Percentiles rank a stretch among this genome's conserved stretches.
These are phyloP conservation scores for Ogataea pignaliae DNA, from an alignment of 805 yeast genomes.

Conservation along the genomic window DNA sequence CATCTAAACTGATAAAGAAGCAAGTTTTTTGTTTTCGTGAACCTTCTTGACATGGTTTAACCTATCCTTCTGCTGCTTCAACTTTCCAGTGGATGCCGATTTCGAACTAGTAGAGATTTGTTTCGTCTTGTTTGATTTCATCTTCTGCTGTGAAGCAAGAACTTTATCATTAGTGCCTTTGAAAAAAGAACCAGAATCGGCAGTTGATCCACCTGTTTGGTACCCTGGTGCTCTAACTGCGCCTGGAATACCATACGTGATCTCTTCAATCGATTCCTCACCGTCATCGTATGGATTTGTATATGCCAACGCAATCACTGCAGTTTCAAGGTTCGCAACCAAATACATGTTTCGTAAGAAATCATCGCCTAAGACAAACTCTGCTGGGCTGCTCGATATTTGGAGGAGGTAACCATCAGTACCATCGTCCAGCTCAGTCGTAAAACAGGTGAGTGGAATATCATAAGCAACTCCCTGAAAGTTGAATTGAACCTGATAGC, in stretches of 20 bases:
- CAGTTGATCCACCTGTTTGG: not conserved
- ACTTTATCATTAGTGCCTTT: not conserved
- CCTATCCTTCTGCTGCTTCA: too few species aligned
- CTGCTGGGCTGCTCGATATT: not conserved
- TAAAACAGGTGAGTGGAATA: not conserved
- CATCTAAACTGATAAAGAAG: too few species aligned
- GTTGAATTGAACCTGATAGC: not conserved
- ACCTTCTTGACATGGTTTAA: too few species aligned
- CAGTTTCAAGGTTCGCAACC: constrained; percentile 57
- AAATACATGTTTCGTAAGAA: constrained; percentile 57
- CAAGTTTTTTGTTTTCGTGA: too few species aligned
- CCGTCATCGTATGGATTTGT: constrained; percentile 23
- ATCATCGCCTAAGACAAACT: constrained; percentile 52
- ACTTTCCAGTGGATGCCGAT: too few species aligned
- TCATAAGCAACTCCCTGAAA: not conserved
- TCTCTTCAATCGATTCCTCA: constrained; percentile 26
- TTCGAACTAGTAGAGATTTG: too few species aligned
- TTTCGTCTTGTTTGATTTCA: too few species aligned
- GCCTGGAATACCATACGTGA: constrained; percentile 40
- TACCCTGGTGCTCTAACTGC: constrained; percentile 42
- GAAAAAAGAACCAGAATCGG: not conserved
- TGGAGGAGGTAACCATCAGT: not conserved
- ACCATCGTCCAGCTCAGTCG: not conserved
- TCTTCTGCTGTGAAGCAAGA: too few species aligned
- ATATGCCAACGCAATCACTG: constrained; percentile 49